Evolutionary conservation across 768 basidiomycete genomes (phyloP).

Genomic region (Multifurca ochricompacta): DNA sequence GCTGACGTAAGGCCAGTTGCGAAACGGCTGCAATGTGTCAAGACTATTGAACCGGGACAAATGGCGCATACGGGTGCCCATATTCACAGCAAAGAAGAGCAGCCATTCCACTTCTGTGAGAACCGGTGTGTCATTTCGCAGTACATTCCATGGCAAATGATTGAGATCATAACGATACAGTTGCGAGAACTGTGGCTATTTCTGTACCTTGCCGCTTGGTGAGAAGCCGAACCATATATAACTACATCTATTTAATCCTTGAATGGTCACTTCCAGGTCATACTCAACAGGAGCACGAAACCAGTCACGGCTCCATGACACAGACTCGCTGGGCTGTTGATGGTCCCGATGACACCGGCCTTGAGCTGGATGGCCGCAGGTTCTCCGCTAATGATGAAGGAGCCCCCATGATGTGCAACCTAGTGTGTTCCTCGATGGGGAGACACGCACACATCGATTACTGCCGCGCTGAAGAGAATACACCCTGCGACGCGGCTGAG

Average conservation of each 20-base stretch:
- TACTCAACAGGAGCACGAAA: constrained; percentile 52
- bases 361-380: constrained; percentile 49
- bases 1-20: constrained; percentile 29
- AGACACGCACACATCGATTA: constrained; percentile 46
- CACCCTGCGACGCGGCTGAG: constrained; percentile 36
- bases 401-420: constrained; percentile 54
- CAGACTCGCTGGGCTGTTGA: constrained; percentile 48
- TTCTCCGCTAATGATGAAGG: constrained; percentile 47
- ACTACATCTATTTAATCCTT: neutral
- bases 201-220: constrained; percentile 51
- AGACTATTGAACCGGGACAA: constrained; percentile 36
- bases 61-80: constrained; percentile 41
- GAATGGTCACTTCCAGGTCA: constrained; percentile 36
- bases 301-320: constrained; percentile 56
- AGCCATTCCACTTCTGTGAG: constrained; percentile 49
- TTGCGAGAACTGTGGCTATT: constrained; percentile 48
- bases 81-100: constrained; percentile 36
- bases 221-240: neutral
- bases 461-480: constrained; percentile 36
- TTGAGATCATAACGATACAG: constrained; percentile 26
- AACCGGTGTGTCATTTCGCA: constrained; percentile 28
- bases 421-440: constrained; percentile 47
- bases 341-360: constrained; percentile 34
- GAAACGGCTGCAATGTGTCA: constrained; percentile 42
- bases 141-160: neutral